Base-by-base conservation (phyloP, 768 basidiomycete species). In the Floccularia luteovirens region DNA sequence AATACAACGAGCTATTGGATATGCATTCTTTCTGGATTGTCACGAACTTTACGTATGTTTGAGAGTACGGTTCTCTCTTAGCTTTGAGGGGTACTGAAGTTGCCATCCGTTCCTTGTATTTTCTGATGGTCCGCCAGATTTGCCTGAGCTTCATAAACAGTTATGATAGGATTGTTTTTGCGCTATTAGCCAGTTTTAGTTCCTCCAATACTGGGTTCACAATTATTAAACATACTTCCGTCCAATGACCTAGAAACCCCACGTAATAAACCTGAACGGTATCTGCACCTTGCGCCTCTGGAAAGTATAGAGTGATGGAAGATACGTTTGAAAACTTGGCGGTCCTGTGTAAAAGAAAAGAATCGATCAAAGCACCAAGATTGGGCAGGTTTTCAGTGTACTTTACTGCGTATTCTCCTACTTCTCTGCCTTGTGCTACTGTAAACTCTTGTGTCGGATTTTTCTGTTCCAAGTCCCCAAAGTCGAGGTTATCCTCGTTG, bases 61-160 rank as follows among this genome's bases (percentile, higher is more conserved):
- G n/a, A n/a, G n/a, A n/a, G n/a, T n/a, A n/a, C n/a, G n/a, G n/a
- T n/a, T n/a, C n/a, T n/a, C n/a, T n/a, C 38, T 54, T 36, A 56
- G 43, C 52, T 49, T 33, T 70, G 70, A 5, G 77, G 67, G 25
- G 66, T 56, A 44, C 60, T 75, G 47, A 76, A 66, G 44, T 65
- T 69, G 6, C 79, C 77, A 24, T 81, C 79, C 32, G 74, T 80
- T n/a, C 89, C 88, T 51, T 78, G 79, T 35, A 90, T 84, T 61
- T 89, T 90, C 44, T 79, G 71, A 48, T 94, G 92, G 55, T 94
- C 92, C 1, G 89, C 85, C 22, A 85, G 64, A 48, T 90, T 91
- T 6, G 92, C 86, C 47, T 86, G 83, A 0, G 85, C 63, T 59
- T 96, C 92, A 50, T 94, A 96, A 10, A 94, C 79, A 0, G 90